phyloP scores from a whole-genome alignment of 2,329 filamentous ascomycete genomes.

The Phyllosticta paracitricarpa region DNA sequence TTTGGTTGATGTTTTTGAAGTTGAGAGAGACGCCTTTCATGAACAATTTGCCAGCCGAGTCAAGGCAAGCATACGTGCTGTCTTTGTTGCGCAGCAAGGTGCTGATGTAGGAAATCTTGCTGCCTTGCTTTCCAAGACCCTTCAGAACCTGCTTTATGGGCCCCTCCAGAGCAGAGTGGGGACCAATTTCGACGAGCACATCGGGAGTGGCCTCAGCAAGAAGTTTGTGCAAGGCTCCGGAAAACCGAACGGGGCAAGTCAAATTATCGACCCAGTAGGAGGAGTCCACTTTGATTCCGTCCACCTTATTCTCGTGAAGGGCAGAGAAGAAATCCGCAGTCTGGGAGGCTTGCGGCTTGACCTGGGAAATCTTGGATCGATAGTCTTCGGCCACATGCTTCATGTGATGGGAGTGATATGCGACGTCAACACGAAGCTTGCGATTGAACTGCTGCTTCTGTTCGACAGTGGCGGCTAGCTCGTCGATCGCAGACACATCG shows the following conservation, averaged over 20 bases:
- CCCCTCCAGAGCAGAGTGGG: constrained; percentile 21
- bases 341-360: background rate
- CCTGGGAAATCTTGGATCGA: background rate
- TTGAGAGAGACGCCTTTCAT: constrained; percentile 12
- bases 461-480: constrained; percentile 22
- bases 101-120: background rate
- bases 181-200: constrained; percentile 19
- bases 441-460: constrained; percentile 29
- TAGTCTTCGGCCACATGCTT: constrained; percentile 21
- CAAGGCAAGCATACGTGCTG: constrained; percentile 4
- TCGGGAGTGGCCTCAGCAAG: constrained; percentile 1
- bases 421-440: constrained; percentile 31
- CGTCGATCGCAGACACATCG: constrained; percentile 26
- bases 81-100: constrained; percentile 6
- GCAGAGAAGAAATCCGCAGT: constrained; percentile 8
- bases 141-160: constrained; percentile 11
- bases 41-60: constrained; percentile 16
- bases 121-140: constrained; percentile 3
- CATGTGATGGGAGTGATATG: constrained; percentile 39
- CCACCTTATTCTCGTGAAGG: background rate
- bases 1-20: constrained; percentile 17
- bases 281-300: background rate
- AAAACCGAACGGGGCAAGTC: constrained; percentile 27
- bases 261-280: constrained; percentile 33
- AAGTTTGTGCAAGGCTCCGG: constrained; percentile 13